phyloP scores from a whole-genome alignment of 2,329 filamentous ascomycete genomes.

The Dactylellina leptospora region DNA sequence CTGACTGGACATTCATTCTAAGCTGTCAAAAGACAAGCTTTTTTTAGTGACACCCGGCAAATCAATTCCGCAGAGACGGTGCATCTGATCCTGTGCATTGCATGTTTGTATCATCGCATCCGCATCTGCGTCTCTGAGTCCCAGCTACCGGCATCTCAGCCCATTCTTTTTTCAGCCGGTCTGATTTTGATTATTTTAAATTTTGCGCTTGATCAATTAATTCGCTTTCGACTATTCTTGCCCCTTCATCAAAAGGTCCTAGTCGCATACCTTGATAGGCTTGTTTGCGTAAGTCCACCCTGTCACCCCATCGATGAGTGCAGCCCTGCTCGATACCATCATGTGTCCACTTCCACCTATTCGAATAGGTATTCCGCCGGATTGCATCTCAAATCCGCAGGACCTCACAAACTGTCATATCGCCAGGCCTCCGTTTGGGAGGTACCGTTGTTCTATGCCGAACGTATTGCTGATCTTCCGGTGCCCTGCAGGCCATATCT shows the following conservation, averaged over 20 bases:
- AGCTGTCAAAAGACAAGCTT: conserved; percentile 18
- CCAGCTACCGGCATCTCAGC: conserved; percentile 19
- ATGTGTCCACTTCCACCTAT: background rate
- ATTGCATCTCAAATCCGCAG: background rate
- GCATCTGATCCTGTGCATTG: conserved; percentile 26
- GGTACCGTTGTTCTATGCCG: too few relatives aligned
- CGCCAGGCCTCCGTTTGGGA: background rate
- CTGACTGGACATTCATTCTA: too few relatives aligned
- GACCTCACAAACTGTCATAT: background rate
- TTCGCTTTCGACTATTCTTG: conserved; percentile 45
- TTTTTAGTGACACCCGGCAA: background rate
- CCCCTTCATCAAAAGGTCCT: conserved; percentile 17
- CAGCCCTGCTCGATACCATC: background rate
- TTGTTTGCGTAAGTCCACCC: conserved; percentile 53
- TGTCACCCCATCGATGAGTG: background rate
- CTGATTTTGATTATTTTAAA: conserved; percentile 28
- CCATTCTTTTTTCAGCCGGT: conserved; percentile 45
- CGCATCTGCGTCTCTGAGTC: background rate
- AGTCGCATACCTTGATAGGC: conserved; percentile 14
- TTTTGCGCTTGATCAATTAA: conserved; percentile 1
- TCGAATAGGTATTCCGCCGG: background rate
- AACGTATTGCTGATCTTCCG: conserved; percentile 19
- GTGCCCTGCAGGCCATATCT: conserved; percentile 20
- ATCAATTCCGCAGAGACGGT: background rate
- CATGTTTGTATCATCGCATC: background rate